Percentiles rank a stretch among this genome's conserved stretches.
Evolutionary conservation across 2,329 filamentous ascomycete species (phyloP).

Genomic region (Lomentospora prolificans): DNA sequence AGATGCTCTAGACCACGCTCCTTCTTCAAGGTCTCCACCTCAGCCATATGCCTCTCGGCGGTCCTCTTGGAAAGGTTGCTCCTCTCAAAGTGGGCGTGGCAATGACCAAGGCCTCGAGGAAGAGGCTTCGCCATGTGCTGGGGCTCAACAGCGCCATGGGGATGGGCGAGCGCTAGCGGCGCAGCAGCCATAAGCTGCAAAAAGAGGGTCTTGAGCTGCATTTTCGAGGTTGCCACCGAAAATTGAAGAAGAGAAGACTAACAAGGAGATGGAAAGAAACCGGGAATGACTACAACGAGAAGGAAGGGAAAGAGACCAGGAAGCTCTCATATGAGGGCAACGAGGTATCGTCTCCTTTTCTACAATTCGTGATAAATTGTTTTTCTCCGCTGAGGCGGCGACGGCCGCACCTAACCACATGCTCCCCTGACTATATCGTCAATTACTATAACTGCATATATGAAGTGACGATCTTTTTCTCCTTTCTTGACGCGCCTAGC

Average conservation of each 20-base stretch:
- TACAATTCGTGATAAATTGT: too few species aligned
- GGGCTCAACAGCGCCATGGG: constrained; percentile 7
- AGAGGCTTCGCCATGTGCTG: constrained; percentile 8
- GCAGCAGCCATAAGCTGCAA: constrained; percentile 7
- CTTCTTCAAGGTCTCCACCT: constrained; percentile 8
- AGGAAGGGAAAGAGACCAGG: background rate
- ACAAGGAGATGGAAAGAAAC: background rate
- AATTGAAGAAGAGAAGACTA: too few species aligned
- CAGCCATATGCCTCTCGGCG: constrained; percentile 12
- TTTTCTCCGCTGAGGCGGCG: background rate
- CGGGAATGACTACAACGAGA: background rate
- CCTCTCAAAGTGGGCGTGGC: constrained; percentile 11
- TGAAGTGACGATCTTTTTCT: background rate
- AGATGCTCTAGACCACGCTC: constrained; percentile 10
- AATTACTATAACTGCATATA: background rate
- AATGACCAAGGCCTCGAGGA: constrained; percentile 11
- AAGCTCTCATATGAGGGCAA: background rate
- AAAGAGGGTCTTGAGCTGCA: constrained; percentile 6
- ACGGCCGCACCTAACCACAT: background rate
- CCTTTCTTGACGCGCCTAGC: background rate
- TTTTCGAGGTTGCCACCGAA: too few species aligned
- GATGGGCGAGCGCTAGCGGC: constrained; percentile 10
- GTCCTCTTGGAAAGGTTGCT: constrained; percentile 7
- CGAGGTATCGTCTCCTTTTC: background rate
- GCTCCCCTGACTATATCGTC: background rate